Evolutionary conservation across 2,329 filamentous ascomycete species (phyloP).

Genomic region (Ceratocystis albifundus): DNA sequence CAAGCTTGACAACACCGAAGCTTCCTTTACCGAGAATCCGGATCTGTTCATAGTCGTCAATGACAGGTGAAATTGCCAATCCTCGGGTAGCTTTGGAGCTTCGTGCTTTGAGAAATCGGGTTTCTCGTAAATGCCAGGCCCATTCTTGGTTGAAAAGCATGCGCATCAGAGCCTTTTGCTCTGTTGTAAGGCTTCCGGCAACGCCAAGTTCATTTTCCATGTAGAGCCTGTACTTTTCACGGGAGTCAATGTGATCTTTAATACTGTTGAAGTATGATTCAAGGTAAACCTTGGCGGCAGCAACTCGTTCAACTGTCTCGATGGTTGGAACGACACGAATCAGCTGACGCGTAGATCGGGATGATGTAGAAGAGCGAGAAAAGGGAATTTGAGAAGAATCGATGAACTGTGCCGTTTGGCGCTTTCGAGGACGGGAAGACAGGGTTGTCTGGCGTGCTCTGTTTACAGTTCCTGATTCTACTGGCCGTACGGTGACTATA

Average conservation of each 20-base stretch:
- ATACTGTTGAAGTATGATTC: constrained; percentile 75
- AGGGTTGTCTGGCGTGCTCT: background rate
- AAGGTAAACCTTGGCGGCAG: constrained; percentile 73
- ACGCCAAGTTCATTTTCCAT: constrained; percentile 44
- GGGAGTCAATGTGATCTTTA: constrained; percentile 37
- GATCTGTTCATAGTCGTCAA: constrained; percentile 59
- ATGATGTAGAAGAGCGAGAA: background rate
- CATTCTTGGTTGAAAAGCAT: constrained; percentile 55
- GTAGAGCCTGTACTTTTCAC: constrained; percentile 29
- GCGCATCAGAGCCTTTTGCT: constrained; percentile 44
- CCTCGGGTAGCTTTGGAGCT: constrained; percentile 32
- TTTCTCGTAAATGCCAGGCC: constrained; percentile 61
- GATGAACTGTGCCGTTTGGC: background rate
- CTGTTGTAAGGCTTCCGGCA: constrained; percentile 39
- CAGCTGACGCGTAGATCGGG: background rate
- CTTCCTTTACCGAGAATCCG: constrained; percentile 84
- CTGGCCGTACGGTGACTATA: background rate
- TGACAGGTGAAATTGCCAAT: constrained; percentile 24
- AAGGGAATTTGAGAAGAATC: background rate
- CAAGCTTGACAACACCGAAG: constrained; percentile 82
- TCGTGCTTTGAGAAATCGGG: constrained; percentile 55
- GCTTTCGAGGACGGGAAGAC: background rate
- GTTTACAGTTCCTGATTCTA: constrained; percentile 12
- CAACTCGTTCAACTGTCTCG: constrained; percentile 61
- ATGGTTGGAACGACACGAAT: constrained; percentile 28